Conservation (phyloP, 2,329 filamentous ascomycete species). For the Colletotrichum tofieldiae region DNA sequence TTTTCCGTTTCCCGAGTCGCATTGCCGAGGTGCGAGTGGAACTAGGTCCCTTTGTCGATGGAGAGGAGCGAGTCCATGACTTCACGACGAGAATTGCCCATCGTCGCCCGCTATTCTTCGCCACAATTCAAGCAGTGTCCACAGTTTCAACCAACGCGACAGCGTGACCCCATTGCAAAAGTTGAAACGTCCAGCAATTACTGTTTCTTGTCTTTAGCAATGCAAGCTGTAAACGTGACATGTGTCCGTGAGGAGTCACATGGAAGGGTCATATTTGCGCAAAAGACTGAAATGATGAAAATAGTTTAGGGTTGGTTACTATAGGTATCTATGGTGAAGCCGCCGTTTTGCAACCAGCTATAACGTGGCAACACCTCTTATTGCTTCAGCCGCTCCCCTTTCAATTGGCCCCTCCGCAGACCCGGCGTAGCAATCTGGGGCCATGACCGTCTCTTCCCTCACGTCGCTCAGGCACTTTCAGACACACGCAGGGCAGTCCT, state of each 20-base stretch:
- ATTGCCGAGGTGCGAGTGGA: slow-evolving; percentile 35
- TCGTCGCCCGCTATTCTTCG: slow-evolving; percentile 11
- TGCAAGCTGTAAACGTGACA: neutral
- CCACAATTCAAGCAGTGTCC: neutral
- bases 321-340: slow-evolving; percentile 32
- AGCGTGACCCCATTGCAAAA: neutral
- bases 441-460: neutral
- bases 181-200: no score
- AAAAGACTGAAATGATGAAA: slow-evolving; percentile 6
- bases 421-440: slow-evolving; percentile 6
- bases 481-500: slow-evolving; percentile 18
- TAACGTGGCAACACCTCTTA: slow-evolving; percentile 11
- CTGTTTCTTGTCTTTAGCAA: neutral
- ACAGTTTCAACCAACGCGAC: neutral
- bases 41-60: slow-evolving; percentile 30
- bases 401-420: neutral
- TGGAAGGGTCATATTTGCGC: neutral
- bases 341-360: slow-evolving; percentile 16
- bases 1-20: slow-evolving; percentile 23
- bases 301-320: slow-evolving; percentile 30
- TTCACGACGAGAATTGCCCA: slow-evolving; percentile 25
- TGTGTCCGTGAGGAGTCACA: neutral
- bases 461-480: slow-evolving; percentile 10
- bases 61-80: slow-evolving; percentile 36
- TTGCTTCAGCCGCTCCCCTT: neutral